Base-by-base conservation (phyloP, 768 basidiomycete species). In the Scleroderma citrinum region DNA sequence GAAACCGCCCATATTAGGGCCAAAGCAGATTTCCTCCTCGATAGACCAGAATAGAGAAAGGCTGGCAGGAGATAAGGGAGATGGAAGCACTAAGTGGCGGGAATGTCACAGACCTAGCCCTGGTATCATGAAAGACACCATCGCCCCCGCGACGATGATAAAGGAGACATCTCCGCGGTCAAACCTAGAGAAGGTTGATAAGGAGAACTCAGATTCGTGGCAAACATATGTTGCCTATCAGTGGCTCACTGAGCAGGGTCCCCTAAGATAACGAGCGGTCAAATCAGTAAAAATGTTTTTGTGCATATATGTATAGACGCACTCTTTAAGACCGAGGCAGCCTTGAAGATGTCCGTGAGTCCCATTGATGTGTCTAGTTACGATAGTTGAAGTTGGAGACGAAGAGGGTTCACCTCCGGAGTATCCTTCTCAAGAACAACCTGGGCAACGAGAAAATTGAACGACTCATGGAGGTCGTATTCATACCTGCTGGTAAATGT, bases 121-220 rank as follows among this genome's bases (percentile, higher is more conserved):
- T 40, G 85, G 85, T 32, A 89, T 73, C 85, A 87, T 89, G 69
- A 87, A 81, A 45, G 78, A 73, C 11, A 89, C 87, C 71, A 88
- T 78, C 16, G 79, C 78, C 24, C 83, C 83, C 21, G 81, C 73
- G 7, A 85, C 60, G 16, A 81, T 77, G 55, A 89, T 82, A 63
- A 87, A 89, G 8, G 82, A 69, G 14, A 87, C 62, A 70, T 89
- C 85, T 34, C 87, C 85, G 19, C 76, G 73, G 64, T 87, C 77
- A 66, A 81, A 89, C 55, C 83, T 85, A 56, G 32, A 59, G 44
- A 57, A 19, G 36, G 26, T 11, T 7, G 39, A 40, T 14, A 39
- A 39, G 39, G 46, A 43, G 52, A 17, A 24, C 17, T 34, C 19
- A 19, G 14, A 35, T 16, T n/a, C n/a, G 21, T 24, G 13, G 34